Evolutionary conservation across 768 basidiomycete species (phyloP), one percentile per base, ranked within the genome.

Genomic region (Piloderma croceum): DNA sequence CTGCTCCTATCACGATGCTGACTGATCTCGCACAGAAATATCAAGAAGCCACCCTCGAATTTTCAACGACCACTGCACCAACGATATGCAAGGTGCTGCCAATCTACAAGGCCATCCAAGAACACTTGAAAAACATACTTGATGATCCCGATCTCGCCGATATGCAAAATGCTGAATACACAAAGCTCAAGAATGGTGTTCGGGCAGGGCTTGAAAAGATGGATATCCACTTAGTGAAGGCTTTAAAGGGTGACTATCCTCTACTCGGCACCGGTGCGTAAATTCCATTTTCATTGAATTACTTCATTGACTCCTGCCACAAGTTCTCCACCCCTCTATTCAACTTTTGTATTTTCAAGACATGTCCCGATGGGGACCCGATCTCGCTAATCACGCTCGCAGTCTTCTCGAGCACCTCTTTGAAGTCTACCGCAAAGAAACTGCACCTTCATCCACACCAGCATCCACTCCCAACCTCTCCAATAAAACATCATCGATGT

Each of bases 81-180:
- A 48, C 43, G 24, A 48, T 48, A 5, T 33, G 24, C 18, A 44
- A 37, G 25, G 21, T 48, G 5, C 29, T 45, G 10, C 47, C 47
- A 15, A 17, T 44, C 6, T 48, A 48, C 34, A 48, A 48, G 24
- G 23, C 45, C 5, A 48, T 48, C 31, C 43, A 48, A 42, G 39
- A 41, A 10, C 36, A 19, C n/a, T 39, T 48, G 2, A 34, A 32
- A 3, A 7, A 32, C 2, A 13, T 25, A 3, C 39, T 37, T 13
- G 13, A 7, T n/a, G 15, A 36, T 11, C 24, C 25, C 34, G 17
- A 19, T 15, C 9, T 29, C 10, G 27, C 9, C 9, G 10, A 9
- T 3, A 10, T 20, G 12, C n/a, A n/a, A n/a, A n/a, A n/a, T n/a
- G n/a, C n/a, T n/a, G n/a, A n/a, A n/a, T 36, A 41, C 3, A 36